These are phyloP conservation scores for Hylodesmum podocarpum DNA, from an alignment of 306 rosid species.

Conservation along the genomic window DNA sequence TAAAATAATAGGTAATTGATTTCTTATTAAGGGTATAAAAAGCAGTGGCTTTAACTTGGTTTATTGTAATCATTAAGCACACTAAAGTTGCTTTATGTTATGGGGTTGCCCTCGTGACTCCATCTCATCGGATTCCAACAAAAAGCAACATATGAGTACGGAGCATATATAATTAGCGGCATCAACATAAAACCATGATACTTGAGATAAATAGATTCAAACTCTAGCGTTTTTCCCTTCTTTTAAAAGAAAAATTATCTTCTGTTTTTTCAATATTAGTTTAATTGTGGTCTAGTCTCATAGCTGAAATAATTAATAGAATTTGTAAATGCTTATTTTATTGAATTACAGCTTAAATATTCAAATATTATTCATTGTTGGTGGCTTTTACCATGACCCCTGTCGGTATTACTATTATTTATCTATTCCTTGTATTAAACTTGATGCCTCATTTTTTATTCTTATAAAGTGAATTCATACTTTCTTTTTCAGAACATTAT, in stretches of 20 bases:
- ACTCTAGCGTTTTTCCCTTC: neutral
- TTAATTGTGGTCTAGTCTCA: neutral
- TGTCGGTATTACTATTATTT: slow-evolving; percentile 1
- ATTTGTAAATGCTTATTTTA: neutral
- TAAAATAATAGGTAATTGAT: slow-evolving; percentile 26
- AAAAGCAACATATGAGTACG: neutral
- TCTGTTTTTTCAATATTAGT: neutral
- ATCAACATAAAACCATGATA: neutral
- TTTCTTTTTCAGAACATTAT: neutral
- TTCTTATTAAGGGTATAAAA: slow-evolving; percentile 29
- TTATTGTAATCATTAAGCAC: slow-evolving; percentile 37
- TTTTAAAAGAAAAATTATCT: neutral
- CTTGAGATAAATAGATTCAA: neutral
- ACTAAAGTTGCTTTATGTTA: slow-evolving; percentile 59
- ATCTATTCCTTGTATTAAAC: neutral
- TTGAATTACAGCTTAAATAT: neutral
- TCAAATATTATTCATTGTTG: neutral
- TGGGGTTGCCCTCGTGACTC: slow-evolving; percentile 34
- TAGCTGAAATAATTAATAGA: neutral
- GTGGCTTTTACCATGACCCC: neutral
- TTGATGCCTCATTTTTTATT: neutral
- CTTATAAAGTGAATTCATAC: neutral
- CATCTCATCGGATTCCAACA: slow-evolving; percentile 30
- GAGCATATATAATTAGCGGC: neutral
- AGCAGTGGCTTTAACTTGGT: slow-evolving; percentile 37